Percentiles rank a stretch among this genome's conserved stretches.
Evolutionary conservation across 306 rosid species (phyloP).

Genomic region (Cyamopsis tetragonoloba): DNA sequence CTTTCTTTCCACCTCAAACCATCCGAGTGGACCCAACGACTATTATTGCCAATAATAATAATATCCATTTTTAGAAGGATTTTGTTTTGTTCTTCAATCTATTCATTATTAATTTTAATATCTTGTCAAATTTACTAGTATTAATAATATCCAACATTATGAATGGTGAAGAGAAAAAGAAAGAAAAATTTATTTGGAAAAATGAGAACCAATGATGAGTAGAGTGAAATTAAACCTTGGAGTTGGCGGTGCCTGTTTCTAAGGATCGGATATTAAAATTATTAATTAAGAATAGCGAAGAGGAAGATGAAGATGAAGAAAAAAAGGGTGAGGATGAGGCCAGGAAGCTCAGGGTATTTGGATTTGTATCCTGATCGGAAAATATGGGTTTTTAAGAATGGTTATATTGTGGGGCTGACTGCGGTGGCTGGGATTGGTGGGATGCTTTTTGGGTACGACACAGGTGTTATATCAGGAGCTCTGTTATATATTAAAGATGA

Average conservation of each 20-base stretch:
- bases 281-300: too few species aligned
- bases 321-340: conserved; percentile 10
- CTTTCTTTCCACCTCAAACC: too few species aligned
- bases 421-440: conserved; percentile 48
- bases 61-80: conserved; percentile 26
- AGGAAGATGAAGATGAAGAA: neutral
- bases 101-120: too few species aligned
- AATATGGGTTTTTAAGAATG: conserved; percentile 37
- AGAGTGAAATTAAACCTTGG: neutral
- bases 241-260: conserved; percentile 8
- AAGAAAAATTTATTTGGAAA: too few species aligned
- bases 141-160: too few species aligned
- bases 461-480: conserved; percentile 48
- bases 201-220: too few species aligned
- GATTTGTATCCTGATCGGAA: conserved; percentile 42
- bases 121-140: too few species aligned
- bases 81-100: too few species aligned
- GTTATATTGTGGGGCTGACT: conserved; percentile 28
- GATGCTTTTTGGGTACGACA: conserved; percentile 48
- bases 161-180: too few species aligned
- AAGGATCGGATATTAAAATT: too few species aligned
- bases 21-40: too few species aligned
- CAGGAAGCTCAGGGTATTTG: conserved; percentile 50
- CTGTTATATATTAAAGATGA: conserved; percentile 44
- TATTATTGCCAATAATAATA: conserved; percentile 17